Percentiles rank a stretch among this genome's conserved stretches.
Evolutionary conservation across 2,329 filamentous ascomycete genomes (phyloP).

Genomic region (Hymenotorrendiella dingleyae): DNA sequence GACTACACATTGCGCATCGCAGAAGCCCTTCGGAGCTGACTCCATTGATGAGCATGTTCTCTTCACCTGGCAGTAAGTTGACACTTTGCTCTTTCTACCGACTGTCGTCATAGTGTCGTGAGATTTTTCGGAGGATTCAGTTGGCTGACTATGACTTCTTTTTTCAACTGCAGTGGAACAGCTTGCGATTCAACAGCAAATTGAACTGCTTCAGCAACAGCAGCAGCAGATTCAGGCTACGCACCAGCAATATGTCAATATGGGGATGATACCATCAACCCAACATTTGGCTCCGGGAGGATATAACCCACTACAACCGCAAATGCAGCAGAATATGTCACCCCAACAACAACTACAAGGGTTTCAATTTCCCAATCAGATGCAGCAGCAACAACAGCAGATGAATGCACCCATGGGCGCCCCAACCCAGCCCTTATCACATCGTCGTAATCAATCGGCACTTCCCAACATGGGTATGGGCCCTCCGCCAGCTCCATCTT

Average conservation of each 20-base stretch:
- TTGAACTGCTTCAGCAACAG: constrained; percentile 93
- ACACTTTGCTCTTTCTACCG: constrained; percentile 7
- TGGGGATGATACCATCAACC: constrained; percentile 86
- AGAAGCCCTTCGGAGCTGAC: constrained; percentile 96
- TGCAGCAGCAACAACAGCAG: constrained; percentile 61
- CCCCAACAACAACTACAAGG: constrained; percentile 74
- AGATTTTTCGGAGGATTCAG: too few relatives aligned
- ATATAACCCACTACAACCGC: constrained; percentile 74
- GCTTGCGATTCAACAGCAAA: constrained; percentile 95
- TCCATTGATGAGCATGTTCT: constrained; percentile 90
- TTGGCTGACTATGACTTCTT: constrained; percentile 12
- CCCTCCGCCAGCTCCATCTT: constrained; percentile 84
- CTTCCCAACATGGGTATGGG: constrained; percentile 89
- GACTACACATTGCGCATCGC: constrained; percentile 94
- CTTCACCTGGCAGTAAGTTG: constrained; percentile 52
- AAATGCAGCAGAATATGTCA: constrained; percentile 69
- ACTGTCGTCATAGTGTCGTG: constrained; percentile 29
- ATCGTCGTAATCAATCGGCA: constrained; percentile 97
- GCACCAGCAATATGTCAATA: constrained; percentile 95
- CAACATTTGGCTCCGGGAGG: constrained; percentile 67
- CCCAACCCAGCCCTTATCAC: constrained; percentile 72
- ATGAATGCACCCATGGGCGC: constrained; percentile 69
- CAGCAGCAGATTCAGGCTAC: constrained; percentile 96
- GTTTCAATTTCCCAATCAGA: constrained; percentile 84
- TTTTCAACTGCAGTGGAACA: constrained; percentile 76